phyloP scores from a whole-genome alignment of 768 basidiomycete species.

The Tubosaeta brunneosetosa region DNA sequence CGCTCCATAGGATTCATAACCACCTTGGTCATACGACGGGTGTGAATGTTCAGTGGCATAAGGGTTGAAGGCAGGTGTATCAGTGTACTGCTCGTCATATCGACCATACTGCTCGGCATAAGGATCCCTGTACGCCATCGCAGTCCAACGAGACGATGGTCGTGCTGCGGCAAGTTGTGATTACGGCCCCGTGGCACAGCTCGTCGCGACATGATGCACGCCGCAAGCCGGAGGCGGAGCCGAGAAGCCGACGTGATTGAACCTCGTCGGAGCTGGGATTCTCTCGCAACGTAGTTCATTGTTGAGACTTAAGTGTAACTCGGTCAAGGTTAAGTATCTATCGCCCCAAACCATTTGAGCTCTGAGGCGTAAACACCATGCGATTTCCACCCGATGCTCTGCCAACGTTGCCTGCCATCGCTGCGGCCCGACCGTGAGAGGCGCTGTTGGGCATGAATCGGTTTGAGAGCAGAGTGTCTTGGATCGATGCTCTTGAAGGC shows the following conservation, averaged over 20 bases:
- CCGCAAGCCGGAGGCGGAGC: not conserved
- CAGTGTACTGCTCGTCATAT: constrained; percentile 31
- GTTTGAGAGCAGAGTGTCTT: constrained; percentile 23
- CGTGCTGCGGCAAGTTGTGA: constrained; percentile 19
- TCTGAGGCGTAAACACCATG: constrained; percentile 47
- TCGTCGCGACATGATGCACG: not conserved
- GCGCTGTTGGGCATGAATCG: constrained; percentile 28
- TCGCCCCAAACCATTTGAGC: constrained; percentile 30
- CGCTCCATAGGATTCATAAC: constrained; percentile 24
- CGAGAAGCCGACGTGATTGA: not conserved
- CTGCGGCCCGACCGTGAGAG: constrained; percentile 22
- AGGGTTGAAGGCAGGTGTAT: constrained; percentile 40
- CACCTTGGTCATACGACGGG: constrained; percentile 50
- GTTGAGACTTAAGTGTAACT: too few relatives aligned
- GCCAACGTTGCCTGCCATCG: constrained; percentile 7
- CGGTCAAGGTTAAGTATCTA: not conserved
- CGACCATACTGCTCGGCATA: constrained; percentile 37
- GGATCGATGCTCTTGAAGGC: constrained; percentile 21
- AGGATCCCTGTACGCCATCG: constrained; percentile 54
- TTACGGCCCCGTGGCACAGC: constrained; percentile 6
- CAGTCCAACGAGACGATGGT: not conserved
- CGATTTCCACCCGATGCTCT: constrained; percentile 41
- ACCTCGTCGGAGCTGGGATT: not conserved
- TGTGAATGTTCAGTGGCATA: constrained; percentile 44
- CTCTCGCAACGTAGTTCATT: too few relatives aligned